Evolutionary conservation across 169 alveolate species (phyloP), one percentile per base, ranked within the genome.

Genomic region (Theileria equi): DNA sequence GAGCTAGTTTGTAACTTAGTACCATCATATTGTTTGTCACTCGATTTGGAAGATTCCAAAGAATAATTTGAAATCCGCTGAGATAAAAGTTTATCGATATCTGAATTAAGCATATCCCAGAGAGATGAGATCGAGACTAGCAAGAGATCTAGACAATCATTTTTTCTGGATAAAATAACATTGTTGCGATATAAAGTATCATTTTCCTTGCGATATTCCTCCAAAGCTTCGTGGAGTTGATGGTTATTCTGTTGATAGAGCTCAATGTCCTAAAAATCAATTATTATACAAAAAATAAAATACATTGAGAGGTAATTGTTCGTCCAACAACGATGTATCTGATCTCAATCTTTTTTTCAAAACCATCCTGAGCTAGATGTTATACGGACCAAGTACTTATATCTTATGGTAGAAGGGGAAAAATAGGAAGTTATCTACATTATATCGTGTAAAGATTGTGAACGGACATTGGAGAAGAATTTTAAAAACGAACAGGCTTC

Each of bases 61-160:
- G 28, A 10, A 17, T 11, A 10, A 1, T 50, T 32, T 5, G 61
- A 6, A 17, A 50, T 11, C n/a, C 34, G 23, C 34, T 17, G 61
- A 43, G 61, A 50, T 2, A 50, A 16, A 13, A 8, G n/a, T 6
- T 28, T 7, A n/a, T 57, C 67, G 5, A 57, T 10, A 4, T 63
- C 79, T 19, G 54, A 16, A 70, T 52, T 55, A 26, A 73, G 21
- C 0, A 50, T 67, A 31, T 70, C 81, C 72, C 72, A 70, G 23
- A 70, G 16, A 6, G 58, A 10, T 26, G 67, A 66, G 0, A 73
- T 36, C 19, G 67, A 44, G 5, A 58, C 13, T 26, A 66, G 34
- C 19, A 73, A 32, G 16, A 16, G 45, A 28, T 54, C 52, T 36
- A 73, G 53, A 0, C 52, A 29, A 8, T 73, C 68, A 35, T 60